Percentiles rank a stretch among this genome's conserved stretches.
These are phyloP conservation scores for Moesziomyces sp. DNA, from an alignment of 1,284 basidiomycete genomes.

Conservation along the genomic window DNA sequence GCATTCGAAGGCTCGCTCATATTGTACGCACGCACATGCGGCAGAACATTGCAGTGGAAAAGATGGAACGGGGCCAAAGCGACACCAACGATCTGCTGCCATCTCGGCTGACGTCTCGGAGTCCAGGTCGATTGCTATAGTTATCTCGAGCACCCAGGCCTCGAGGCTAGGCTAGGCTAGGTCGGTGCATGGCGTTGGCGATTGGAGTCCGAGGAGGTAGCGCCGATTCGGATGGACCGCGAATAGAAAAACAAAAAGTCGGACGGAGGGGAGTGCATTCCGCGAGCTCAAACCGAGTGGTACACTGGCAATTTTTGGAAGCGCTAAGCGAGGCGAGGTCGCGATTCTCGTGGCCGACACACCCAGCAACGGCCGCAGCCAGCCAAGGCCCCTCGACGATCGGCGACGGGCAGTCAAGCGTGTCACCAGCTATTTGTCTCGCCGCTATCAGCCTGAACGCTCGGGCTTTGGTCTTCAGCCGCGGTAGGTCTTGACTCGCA, in stretches of 20 bases:
- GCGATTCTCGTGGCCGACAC: not conserved
- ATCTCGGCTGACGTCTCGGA: not conserved
- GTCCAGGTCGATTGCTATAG: too few species aligned
- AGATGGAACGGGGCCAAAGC: not conserved
- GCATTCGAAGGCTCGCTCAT: too few species aligned
- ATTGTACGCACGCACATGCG: too few species aligned
- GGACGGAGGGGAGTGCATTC: not conserved
- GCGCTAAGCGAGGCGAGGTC: not conserved
- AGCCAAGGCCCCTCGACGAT: not conserved
- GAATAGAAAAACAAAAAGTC: too few species aligned
- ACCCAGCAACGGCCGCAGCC: not conserved
- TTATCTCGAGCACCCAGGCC: not conserved
- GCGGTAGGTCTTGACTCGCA: not conserved
- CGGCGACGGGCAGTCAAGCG: not conserved
- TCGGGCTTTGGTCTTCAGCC: too few species aligned
- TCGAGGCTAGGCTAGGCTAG: too few species aligned
- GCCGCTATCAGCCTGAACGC: too few species aligned
- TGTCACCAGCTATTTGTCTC: too few species aligned
- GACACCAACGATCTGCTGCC: not conserved
- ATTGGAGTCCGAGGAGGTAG: too few species aligned
- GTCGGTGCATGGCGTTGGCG: too few species aligned
- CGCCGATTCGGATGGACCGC: too few species aligned
- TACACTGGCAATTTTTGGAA: not conserved
- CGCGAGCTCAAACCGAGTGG: not conserved
- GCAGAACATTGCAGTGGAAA: not conserved